Conservation (phyloP, 257 asterid genomes). For the Asclepias syriaca region DNA sequence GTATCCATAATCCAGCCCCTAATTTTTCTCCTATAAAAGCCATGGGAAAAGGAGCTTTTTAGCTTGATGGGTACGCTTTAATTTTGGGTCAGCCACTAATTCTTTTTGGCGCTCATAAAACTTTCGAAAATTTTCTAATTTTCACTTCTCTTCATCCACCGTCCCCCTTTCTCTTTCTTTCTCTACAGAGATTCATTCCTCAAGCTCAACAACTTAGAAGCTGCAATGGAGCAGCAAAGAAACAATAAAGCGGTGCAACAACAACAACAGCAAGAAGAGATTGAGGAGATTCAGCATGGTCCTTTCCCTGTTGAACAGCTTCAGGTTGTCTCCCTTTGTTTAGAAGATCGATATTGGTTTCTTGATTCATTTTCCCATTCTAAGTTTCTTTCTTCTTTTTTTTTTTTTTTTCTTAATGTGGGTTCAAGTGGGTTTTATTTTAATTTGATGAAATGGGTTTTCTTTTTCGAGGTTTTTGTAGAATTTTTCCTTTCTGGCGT, state of each 20-base stretch:
- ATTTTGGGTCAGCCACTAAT: background rate
- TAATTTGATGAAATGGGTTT: constrained; percentile 3
- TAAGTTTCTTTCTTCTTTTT: background rate
- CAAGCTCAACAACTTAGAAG: background rate
- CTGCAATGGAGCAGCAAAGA: constrained; percentile 71
- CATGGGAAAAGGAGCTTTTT: background rate
- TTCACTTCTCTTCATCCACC: background rate
- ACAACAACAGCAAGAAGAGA: constrained; percentile 45
- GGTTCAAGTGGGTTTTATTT: constrained; percentile 21
- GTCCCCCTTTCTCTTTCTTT: background rate
- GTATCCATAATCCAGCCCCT: background rate
- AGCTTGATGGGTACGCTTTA: constrained; percentile 17
- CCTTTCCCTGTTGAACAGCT: constrained; percentile 82
- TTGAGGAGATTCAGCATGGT: constrained; percentile 68
- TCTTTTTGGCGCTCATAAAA: constrained; percentile 21
- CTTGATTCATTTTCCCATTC: background rate
- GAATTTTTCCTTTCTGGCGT: background rate
- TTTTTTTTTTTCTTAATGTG: background rate
- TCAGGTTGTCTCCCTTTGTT: constrained; percentile 40
- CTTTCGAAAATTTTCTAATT: constrained; percentile 22
- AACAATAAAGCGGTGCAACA: constrained; percentile 41
- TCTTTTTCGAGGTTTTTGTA: background rate
- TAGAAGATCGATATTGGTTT: background rate
- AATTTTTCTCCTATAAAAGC: background rate
- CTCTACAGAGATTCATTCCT: background rate